Evolutionary conservation across 2,329 filamentous ascomycete species (phyloP).

Genomic region (Alternaria longipes): DNA sequence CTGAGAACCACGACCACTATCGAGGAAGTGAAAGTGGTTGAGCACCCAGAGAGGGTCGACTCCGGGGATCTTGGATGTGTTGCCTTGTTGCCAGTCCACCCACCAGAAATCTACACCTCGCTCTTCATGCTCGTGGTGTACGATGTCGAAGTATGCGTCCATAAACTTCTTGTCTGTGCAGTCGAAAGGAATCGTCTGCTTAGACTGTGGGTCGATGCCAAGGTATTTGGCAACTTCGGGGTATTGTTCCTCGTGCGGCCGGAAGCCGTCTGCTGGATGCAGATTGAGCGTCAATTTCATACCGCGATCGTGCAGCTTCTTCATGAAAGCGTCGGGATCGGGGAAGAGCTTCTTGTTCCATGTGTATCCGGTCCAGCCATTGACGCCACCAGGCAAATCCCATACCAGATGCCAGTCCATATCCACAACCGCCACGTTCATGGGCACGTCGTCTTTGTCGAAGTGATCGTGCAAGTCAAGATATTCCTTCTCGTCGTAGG

Average conservation of each 20-base stretch:
- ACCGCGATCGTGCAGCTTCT: conserved; percentile 61
- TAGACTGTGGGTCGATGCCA: conserved; percentile 60
- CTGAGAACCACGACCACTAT: conserved; percentile 57
- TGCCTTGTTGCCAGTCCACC: conserved; percentile 74
- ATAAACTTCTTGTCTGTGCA: conserved; percentile 63
- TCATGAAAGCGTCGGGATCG: conserved; percentile 62
- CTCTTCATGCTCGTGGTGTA: conserved; percentile 65
- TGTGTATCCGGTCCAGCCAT: conserved; percentile 70
- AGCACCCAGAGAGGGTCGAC: conserved; percentile 71
- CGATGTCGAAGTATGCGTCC: conserved; percentile 66
- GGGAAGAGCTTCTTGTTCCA: conserved; percentile 69
- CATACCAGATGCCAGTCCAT: conserved; percentile 72
- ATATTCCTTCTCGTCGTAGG: conserved; percentile 66
- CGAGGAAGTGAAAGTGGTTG: conserved; percentile 71
- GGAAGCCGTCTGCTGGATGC: conserved; percentile 68
- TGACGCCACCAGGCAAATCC: conserved; percentile 44
- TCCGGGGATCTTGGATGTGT: conserved; percentile 63
- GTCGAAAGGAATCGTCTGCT: conserved; percentile 66
- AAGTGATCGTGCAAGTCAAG: conserved; percentile 67
- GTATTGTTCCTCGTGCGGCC: conserved; percentile 66
- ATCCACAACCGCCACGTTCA: conserved; percentile 69
- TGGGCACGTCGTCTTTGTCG: conserved; percentile 59
- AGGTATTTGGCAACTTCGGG: conserved; percentile 63
- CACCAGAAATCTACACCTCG: conserved; percentile 71
- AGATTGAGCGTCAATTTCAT: conserved; percentile 68